Evolutionary conservation across 768 basidiomycete genomes (phyloP).

Genomic region (Auriculariales sp.): DNA sequence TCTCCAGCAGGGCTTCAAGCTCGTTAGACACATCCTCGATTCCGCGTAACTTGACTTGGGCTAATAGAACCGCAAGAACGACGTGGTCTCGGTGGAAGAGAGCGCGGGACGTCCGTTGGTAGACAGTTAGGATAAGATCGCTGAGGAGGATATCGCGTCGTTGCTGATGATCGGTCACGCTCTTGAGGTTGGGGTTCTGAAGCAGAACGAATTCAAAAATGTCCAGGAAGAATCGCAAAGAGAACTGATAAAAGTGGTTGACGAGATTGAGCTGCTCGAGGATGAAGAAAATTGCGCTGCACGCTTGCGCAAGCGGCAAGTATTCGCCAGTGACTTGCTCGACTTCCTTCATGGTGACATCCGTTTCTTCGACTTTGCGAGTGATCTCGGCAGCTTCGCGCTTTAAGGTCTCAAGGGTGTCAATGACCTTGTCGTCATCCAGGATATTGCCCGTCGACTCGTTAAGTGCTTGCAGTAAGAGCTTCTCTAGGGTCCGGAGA

Average conservation of each 20-base stretch:
- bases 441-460: conserved; percentile 95
- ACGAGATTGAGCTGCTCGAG: conserved; percentile 86
- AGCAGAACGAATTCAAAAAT: conserved; percentile 93
- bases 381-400: conserved; percentile 93
- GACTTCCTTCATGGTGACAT: conserved; percentile 88
- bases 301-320: conserved; percentile 84
- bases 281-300: conserved; percentile 94
- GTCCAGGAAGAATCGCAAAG: conserved; percentile 92
- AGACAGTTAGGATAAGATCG: conserved; percentile 82
- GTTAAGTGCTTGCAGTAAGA: conserved; percentile 87
- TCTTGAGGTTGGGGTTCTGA: conserved; percentile 79
- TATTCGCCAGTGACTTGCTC: conserved; percentile 94
- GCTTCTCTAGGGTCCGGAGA: conserved; percentile 81
- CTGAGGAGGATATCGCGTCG: conserved; percentile 71
- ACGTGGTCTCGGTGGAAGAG: conserved; percentile 82
- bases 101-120: conserved; percentile 78
- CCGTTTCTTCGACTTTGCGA: conserved; percentile 91
- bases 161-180: conserved; percentile 52
- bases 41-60: conserved; percentile 76
- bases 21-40: conserved; percentile 72
- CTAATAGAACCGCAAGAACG: conserved; percentile 79
- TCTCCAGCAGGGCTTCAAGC: conserved; percentile 84
- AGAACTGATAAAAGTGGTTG: conserved; percentile 99
- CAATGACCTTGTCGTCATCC: conserved; percentile 97
- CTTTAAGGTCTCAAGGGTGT: conserved; percentile 90